These are phyloP conservation scores for Astraeus odoratus DNA, from an alignment of 768 basidiomycete genomes.

Conservation along the genomic window DNA sequence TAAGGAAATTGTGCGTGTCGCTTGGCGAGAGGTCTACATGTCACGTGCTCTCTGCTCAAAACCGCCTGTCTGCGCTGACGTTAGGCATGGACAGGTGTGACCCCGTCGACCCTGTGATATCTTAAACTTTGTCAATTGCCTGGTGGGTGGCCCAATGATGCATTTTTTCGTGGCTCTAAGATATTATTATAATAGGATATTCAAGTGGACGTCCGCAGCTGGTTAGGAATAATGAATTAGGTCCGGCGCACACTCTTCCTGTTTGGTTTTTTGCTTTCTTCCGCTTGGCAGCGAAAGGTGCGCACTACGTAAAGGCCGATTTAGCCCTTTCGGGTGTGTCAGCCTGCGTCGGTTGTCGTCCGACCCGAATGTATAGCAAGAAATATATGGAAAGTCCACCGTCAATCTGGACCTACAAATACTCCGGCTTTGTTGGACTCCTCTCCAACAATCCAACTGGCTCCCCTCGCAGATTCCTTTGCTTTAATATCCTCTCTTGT, in stretches of 20 bases:
- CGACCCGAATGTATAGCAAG: neutral
- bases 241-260: no score
- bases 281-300: neutral
- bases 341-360: neutral
- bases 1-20: no score
- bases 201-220: neutral
- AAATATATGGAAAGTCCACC: neutral
- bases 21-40: no score
- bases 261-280: neutral
- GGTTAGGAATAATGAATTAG: no score
- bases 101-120: no score
- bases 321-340: slow-evolving; percentile 3
- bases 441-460: neutral
- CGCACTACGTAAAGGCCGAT: neutral
- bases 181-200: no score
- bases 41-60: no score
- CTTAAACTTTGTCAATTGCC: no score
- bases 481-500: slow-evolving; percentile 15
- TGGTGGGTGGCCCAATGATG: no score
- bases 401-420: neutral
- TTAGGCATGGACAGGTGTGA: no score
- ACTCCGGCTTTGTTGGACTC: neutral
- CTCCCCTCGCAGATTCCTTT: slow-evolving; percentile 1
- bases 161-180: no score
- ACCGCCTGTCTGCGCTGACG: no score